Evolutionary conservation across 1,284 basidiomycete genomes (phyloP).

Genomic region (Moesziomyces sp.): DNA sequence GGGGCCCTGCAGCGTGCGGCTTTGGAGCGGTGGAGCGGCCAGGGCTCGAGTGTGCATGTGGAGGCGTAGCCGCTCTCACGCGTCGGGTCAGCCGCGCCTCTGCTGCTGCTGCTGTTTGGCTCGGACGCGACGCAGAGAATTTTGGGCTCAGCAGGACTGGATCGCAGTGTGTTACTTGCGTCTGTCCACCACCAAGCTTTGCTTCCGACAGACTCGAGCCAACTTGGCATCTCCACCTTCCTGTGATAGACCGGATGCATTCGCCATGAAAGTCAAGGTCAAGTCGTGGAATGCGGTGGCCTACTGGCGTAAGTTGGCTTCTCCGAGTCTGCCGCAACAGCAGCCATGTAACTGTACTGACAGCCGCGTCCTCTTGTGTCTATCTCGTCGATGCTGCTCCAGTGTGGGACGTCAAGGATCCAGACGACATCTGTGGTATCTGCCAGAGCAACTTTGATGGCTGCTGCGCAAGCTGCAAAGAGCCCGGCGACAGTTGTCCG

Average conservation of each 20-base stretch:
- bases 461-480: conserved; percentile 63
- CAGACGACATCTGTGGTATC: conserved; percentile 67
- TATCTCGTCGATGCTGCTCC: conserved; percentile 72
- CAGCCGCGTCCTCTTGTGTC: background rate
- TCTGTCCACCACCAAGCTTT: no score
- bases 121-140: no score
- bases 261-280: conserved; percentile 65
- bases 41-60: background rate
- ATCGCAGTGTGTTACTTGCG: no score
- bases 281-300: conserved; percentile 63
- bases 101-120: no score
- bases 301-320: conserved; percentile 61
- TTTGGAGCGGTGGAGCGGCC: no score
- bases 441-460: conserved; percentile 68
- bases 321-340: no score
- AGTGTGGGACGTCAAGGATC: conserved; percentile 67
- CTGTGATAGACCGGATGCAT: background rate
- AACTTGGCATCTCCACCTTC: no score
- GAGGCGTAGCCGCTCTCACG: background rate
- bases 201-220: no score
- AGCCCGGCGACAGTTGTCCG: conserved; percentile 63
- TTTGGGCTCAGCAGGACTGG: no score
- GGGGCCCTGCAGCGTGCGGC: background rate
- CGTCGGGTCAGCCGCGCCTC: background rate
- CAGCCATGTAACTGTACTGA: background rate